Conservation (phyloP, 805 yeast genomes). For the Isabelozyma pseudorhagii region DNA sequence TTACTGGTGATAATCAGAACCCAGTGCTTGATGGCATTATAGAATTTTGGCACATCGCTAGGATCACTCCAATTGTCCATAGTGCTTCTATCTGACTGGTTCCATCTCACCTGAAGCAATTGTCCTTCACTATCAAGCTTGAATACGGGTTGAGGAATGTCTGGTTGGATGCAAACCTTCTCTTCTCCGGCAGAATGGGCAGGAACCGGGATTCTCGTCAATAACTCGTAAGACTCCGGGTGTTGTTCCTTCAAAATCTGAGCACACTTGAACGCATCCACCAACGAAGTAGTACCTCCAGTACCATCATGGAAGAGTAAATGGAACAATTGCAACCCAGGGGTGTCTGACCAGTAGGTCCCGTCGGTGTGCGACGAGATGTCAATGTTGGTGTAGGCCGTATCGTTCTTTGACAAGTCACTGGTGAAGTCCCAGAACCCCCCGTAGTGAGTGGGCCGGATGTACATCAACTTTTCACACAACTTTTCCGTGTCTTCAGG, state of each 20-base stretch:
- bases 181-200: constrained; percentile 77
- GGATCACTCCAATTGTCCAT: constrained; percentile 50
- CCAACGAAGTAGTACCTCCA: constrained; percentile 68
- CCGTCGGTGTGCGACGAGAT: constrained; percentile 70
- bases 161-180: constrained; percentile 57
- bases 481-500: constrained; percentile 58
- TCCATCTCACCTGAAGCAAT: constrained; percentile 65
- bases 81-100: constrained; percentile 65
- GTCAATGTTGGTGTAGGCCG: constrained; percentile 68
- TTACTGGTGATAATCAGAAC: constrained; percentile 45
- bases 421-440: constrained; percentile 79
- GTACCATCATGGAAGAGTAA: constrained; percentile 58
- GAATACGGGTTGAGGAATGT: constrained; percentile 54
- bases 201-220: constrained; percentile 51
- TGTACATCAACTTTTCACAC: constrained; percentile 55
- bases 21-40: constrained; percentile 59
- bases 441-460: constrained; percentile 72
- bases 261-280: constrained; percentile 66
- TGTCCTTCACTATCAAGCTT: constrained; percentile 50
- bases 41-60: constrained; percentile 49
- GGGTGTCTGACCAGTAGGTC: constrained; percentile 71
- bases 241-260: constrained; percentile 39
- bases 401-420: constrained; percentile 62
- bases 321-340: constrained; percentile 69
- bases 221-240: constrained; percentile 51